Base-by-base conservation (phyloP, 345 rosid species). In the Cardamine occulta region DNA sequence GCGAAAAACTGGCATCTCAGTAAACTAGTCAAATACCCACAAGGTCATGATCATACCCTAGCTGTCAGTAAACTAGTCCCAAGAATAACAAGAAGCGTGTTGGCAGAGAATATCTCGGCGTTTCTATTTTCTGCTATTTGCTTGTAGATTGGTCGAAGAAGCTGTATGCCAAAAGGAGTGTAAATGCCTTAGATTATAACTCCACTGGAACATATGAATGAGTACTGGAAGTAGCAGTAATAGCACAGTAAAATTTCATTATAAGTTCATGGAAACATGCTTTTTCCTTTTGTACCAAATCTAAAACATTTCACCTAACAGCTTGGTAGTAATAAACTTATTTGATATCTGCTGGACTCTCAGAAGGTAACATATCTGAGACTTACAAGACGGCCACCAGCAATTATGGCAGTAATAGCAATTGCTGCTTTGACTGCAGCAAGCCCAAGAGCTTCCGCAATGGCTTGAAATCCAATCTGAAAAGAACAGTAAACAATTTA, bases 41-140 rank as follows among this genome's bases (percentile, higher is more conserved):
- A 77, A 84, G 72, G 40, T 62, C 59, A 56, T 3, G 49, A 47
- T 49, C 86, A 70, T 88, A 95, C 99, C 93, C 99, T 89, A 71
- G 99, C 99, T 51, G 97, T 95, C 74, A 95, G 93, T 74, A 95
- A 91, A 87, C 99, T 95, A 63, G 99, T 95, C 68, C 99, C 99
- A 57, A 95, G 86, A 72, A 95, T 90, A 37, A 95, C 97, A 60
- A 90, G 96, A 59, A 95, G 99, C 21, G 99, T 95, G 73, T 90
- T 90, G 35, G 99, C 97, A 57, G 97, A 95, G 84, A 95, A 95
- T 82, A 95, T 95, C 85, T 95, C 99, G 6, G 99, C 93, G 83
- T 95, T 95, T 79, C 90, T 89, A 80, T 92, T 92, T 84, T 95
- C 97, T 19, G 99, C 97, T 83, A 95, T 87, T 85, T 92, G 96